These are phyloP conservation scores for Lyophyllum shimeji DNA, from an alignment of 768 basidiomycete genomes.

Conservation along the genomic window DNA sequence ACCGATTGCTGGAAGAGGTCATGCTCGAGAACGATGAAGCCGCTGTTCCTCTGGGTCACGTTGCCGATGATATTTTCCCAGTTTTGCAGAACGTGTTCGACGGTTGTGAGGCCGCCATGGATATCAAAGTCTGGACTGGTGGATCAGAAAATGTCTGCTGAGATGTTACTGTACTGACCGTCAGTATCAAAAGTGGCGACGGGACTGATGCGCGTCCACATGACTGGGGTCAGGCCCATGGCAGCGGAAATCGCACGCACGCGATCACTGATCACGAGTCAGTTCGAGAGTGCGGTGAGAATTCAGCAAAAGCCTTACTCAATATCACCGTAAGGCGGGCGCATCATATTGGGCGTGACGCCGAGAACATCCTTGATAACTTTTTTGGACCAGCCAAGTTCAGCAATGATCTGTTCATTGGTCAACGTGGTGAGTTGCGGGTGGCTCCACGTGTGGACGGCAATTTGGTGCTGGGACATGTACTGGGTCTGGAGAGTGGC, in stretches of 20 bases:
- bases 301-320: slow-evolving; percentile 43
- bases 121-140: slow-evolving; percentile 71
- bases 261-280: slow-evolving; percentile 57
- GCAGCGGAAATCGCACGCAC: slow-evolving; percentile 81
- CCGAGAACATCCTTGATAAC: slow-evolving; percentile 81
- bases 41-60: slow-evolving; percentile 55
- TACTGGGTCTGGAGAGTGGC: slow-evolving; percentile 71
- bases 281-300: background rate
- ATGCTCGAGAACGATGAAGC: slow-evolving; percentile 89
- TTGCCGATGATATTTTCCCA: slow-evolving; percentile 75
- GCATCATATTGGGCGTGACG: slow-evolving; percentile 75
- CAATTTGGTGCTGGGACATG: slow-evolving; percentile 78
- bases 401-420: slow-evolving; percentile 83
- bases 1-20: slow-evolving; percentile 86
- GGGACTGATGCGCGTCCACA: slow-evolving; percentile 76
- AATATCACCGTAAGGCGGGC: slow-evolving; percentile 82
- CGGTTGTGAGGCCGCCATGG: slow-evolving; percentile 57
- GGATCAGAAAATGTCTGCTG: slow-evolving; percentile 1
- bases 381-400: slow-evolving; percentile 86
- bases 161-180: slow-evolving; percentile 32
- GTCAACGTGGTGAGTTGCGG: slow-evolving; percentile 67
- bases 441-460: slow-evolving; percentile 71
- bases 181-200: slow-evolving; percentile 69
- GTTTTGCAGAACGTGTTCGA: slow-evolving; percentile 61
- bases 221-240: slow-evolving; percentile 81